Evolutionary conservation across 2,329 filamentous ascomycete species (phyloP), one percentile per base, ranked within the genome.

Genomic region (Aspergillus candidus): DNA sequence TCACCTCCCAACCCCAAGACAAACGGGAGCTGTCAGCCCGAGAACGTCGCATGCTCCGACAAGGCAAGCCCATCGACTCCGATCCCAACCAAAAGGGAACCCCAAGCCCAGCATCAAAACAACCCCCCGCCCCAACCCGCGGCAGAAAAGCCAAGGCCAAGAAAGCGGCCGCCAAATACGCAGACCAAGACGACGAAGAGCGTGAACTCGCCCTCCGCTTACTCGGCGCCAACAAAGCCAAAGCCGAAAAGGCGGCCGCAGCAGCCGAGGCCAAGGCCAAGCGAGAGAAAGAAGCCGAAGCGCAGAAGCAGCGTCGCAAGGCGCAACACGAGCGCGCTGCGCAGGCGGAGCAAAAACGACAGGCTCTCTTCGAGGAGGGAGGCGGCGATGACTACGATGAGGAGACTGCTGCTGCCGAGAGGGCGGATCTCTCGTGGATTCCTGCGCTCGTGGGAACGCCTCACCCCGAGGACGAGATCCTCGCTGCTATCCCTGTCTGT

Each of bases 101-200:
- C 31, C 11, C 34, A 31, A 35, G 46, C 12, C 40, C 51, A 33
- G 54, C 42, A n/a, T 42, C 44, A 7, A 41, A 57, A 36, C 42
- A 53, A 43, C 39, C 45, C 3, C 44, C 43, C 15, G 45, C 58
- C 11, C 52, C 57, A 36, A 67, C 75, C 11, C 82, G 90, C 45
- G 88, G 89, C 27, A 88, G 94, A 64, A 82, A 80, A 46, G 78
- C 77, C 47, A 95, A 94, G 63, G 82, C 83, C 35, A 95, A 94
- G 72, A 94, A 93, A 65, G 82, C 88, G 2, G 88, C 88, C 3
- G 73, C 80, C 46, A 96, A 95, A 64, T 98, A 98, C 69, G 91
- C 86, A 36, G 74, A 94, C 56, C 93, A 97, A 73, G 91, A 97
- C 56, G 89, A 95, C 43, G 91, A 95, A 66, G 93, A 98, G 59